Evolutionary conservation across 2,329 filamentous ascomycete species (phyloP), one percentile per base, ranked within the genome.

Genomic region (Nothophoma quercina): DNA sequence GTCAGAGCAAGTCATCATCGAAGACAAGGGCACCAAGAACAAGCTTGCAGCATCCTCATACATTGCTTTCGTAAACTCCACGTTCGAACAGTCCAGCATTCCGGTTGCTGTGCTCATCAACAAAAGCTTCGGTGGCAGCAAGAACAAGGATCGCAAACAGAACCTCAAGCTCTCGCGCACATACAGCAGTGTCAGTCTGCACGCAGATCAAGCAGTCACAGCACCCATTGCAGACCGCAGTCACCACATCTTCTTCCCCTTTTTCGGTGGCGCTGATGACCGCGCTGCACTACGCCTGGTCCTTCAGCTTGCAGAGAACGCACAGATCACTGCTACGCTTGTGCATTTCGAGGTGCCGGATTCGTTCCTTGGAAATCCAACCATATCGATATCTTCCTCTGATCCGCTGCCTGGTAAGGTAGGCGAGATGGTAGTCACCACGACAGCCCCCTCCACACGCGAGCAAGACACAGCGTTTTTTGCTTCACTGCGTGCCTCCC

Each of bases 181-280:
- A 7, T 64, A 66, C 46, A 73, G 70, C 53, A 65, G 55, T 43
- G 59, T 69, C 38, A 71, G 67, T 38, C 67, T 89, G 39, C 80
- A 82, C 55, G 85, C 84, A 59, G 85, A 88, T 45, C 76, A 84
- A 9, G 77, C 82, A 0, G 75, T 83, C 16, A 77, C 82, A 42
- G 68, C 68, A 1, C 85, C 88, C 0, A 81, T 87, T 5, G 78
- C 81, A 5, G 85, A 90, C 64, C 87, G 86, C 55, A 86, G 85
- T 28, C 91, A 96, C 69, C 91, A 93, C 69, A 83, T 98, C 60
- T 93, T 96, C 70, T 80, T 96, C 46, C 89, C 93, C 0, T 98
- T 91, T 75, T 87, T 96, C 53, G 93, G 93, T 15, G 90, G 90
- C 7, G 77, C 81, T 1, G 95, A 99, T 67, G 93, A 97, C 67